Conservation (phyloP, 2,329 filamentous ascomycete genomes). For the Nemania abortiva region DNA sequence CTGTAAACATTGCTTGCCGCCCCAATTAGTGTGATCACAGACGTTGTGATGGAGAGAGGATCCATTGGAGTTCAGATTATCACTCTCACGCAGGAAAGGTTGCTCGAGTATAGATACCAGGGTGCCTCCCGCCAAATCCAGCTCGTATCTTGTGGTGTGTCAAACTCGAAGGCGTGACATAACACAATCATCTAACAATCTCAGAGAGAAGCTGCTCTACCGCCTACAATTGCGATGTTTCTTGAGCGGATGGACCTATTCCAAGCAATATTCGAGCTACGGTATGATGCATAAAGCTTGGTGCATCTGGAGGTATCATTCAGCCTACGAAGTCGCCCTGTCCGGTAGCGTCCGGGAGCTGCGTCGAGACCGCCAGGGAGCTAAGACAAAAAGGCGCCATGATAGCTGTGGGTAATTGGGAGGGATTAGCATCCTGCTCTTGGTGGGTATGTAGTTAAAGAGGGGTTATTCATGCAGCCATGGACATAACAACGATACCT, state of each 20-base stretch:
- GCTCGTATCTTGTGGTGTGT: background rate
- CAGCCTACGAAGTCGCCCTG: constrained; percentile 30
- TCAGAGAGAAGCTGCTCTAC: constrained; percentile 8
- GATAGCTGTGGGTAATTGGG: constrained; percentile 2
- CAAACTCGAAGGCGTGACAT: constrained; percentile 13
- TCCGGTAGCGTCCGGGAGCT: background rate
- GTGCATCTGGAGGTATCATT: constrained; percentile 9
- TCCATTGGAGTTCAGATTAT: constrained; percentile 31
- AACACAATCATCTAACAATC: constrained; percentile 4
- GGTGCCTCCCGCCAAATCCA: background rate
- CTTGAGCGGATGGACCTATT: background rate
- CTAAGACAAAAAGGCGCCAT: background rate
- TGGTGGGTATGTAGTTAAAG: constrained; percentile 8
- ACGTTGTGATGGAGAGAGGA: constrained; percentile 39
- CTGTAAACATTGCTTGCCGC: constrained; percentile 37
- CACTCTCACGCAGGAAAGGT: constrained; percentile 5
- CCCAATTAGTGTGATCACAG: constrained; percentile 36
- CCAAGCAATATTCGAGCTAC: background rate
- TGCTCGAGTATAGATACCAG: background rate
- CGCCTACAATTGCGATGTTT: background rate
- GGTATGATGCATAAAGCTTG: background rate
- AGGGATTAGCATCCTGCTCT: constrained; percentile 25
- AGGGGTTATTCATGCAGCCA: background rate
- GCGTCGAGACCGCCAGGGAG: background rate
- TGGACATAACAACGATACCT: background rate